Evolutionary conservation across 768 basidiomycete species (phyloP), one percentile per base, ranked within the genome.

Genomic region (Sarcodon sp.): DNA sequence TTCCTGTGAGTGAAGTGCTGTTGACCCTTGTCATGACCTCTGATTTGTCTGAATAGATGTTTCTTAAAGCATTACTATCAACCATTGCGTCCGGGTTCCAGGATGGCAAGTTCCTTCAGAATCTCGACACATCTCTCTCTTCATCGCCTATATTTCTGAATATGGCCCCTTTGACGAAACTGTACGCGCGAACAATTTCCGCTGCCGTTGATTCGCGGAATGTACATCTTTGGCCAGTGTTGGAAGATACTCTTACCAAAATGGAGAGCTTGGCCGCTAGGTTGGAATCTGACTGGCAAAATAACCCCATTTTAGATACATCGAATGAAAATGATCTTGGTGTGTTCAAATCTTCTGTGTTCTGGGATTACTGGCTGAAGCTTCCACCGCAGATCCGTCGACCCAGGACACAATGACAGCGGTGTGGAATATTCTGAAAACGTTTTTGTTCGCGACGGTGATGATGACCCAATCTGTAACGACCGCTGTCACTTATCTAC

Each of bases 361-460:
- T 33, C 16, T 39, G 43, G 35, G 47, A 33, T 52, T 43, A 7
- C 15, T 4, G 21, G 43, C 37, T 32, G 41, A 35, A 59, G 32
- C 34, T 32, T 12, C 12, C 33, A 9, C 43, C 33, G 36, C 50
- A 77, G 75, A 67, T 7, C 62, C 66, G 12, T 69, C 70, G 34
- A 68, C 72, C 0, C 70, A 66, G 32, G 66, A 69, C 21, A 50
- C 76, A 15, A 59, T 69, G 2, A 70, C 68, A n/a, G 62, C 69
- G 21, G 67, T 80, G 7, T 90, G 87, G 87, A 65, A 66, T 2
- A 68, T 74, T 21, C 69, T 87, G 56, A 90, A 88, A 62, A 85
- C 80, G 0, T 59, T 87, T 0, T 66, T 90, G n/a, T 90, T 90
- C 61, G 73, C 76, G 27, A 75, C 64, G 3, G 68, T 88, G 39